A percentile compares a stretch with the other conserved stretches of the same genome.
These are phyloP conservation scores for Paraphaeosphaeria minitans DNA, from an alignment of 2,329 filamentous ascomycete genomes.

Conservation along the genomic window DNA sequence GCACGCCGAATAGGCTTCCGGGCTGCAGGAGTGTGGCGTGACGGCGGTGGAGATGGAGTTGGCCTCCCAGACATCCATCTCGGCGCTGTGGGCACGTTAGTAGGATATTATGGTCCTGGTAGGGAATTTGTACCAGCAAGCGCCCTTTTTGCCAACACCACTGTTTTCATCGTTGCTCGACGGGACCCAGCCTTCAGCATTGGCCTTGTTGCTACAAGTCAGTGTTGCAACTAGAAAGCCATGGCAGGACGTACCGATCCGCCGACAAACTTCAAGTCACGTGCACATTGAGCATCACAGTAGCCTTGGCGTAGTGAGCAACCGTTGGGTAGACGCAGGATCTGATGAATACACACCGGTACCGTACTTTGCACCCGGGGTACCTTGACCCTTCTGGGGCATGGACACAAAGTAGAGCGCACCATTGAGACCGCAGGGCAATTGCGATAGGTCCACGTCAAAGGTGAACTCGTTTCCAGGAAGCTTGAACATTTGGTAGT, in stretches of 20 bases:
- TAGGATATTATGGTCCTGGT: constrained; percentile 45
- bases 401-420: constrained; percentile 58
- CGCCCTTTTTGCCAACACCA: constrained; percentile 59
- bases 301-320: constrained; percentile 41
- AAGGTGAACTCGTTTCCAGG: constrained; percentile 46
- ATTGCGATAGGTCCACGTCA: constrained; percentile 57
- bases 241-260: constrained; percentile 47
- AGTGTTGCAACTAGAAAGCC: background rate
- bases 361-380: constrained; percentile 58
- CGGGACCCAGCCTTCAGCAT: constrained; percentile 59
- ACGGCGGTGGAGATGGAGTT: constrained; percentile 65
- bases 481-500: constrained; percentile 45
- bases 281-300: constrained; percentile 44
- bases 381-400: constrained; percentile 56
- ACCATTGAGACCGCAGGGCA: constrained; percentile 73
- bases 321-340: background rate
- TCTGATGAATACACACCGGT: constrained; percentile 52
- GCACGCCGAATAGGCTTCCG: constrained; percentile 35
- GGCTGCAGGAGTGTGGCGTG: constrained; percentile 66
- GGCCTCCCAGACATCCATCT: constrained; percentile 57
- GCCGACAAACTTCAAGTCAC: constrained; percentile 56
- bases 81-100: constrained; percentile 38
- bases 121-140: constrained; percentile 57
- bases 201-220: constrained; percentile 48
- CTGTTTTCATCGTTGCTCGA: constrained; percentile 60